A percentile compares a stretch with the other conserved stretches of the same genome.
These are phyloP conservation scores for Linderniella brevidens DNA, from an alignment of 257 asterid genomes.

Conservation along the genomic window DNA sequence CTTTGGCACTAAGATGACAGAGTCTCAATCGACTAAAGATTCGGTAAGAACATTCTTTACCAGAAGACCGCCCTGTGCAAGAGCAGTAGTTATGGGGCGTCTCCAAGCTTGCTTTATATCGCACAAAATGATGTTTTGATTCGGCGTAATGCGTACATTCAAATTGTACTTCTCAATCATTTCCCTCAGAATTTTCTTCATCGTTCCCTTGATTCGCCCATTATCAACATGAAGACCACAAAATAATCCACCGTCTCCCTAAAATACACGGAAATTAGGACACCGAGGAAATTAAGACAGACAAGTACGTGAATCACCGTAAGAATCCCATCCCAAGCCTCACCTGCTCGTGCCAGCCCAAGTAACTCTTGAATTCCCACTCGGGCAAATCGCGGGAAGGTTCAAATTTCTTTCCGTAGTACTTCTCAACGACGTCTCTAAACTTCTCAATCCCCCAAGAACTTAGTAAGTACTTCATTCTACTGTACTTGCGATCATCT, in stretches of 20 bases:
- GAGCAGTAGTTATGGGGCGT: slow-evolving; percentile 63
- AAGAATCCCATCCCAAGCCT: neutral
- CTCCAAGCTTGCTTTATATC: slow-evolving; percentile 72
- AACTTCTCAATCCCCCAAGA: slow-evolving; percentile 98
- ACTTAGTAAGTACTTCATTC: slow-evolving; percentile 84
- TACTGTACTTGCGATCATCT: slow-evolving; percentile 94
- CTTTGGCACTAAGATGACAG: too few species aligned
- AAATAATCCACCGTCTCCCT: slow-evolving; percentile 88
- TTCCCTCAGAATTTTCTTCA: slow-evolving; percentile 74
- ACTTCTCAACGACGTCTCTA: slow-evolving; percentile 62
- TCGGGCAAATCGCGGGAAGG: slow-evolving; percentile 71
- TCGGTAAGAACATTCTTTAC: slow-evolving; percentile 22
- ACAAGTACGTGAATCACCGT: too few species aligned
- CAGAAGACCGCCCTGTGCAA: slow-evolving; percentile 95
- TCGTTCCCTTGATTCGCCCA: slow-evolving; percentile 69
- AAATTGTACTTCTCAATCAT: slow-evolving; percentile 75
- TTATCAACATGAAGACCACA: slow-evolving; percentile 94
- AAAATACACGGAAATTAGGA: slow-evolving; percentile 9
- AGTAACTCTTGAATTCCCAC: slow-evolving; percentile 91
- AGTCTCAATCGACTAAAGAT: too few species aligned
- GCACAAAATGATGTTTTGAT: slow-evolving; percentile 78
- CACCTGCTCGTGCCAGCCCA: slow-evolving; percentile 99
- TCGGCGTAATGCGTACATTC: slow-evolving; percentile 83
- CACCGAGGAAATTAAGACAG: neutral
- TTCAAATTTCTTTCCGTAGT: slow-evolving; percentile 76